Evolutionary conservation across 2,329 filamentous ascomycete genomes (phyloP).

Genomic region (Phyllosticta ampelicida): DNA sequence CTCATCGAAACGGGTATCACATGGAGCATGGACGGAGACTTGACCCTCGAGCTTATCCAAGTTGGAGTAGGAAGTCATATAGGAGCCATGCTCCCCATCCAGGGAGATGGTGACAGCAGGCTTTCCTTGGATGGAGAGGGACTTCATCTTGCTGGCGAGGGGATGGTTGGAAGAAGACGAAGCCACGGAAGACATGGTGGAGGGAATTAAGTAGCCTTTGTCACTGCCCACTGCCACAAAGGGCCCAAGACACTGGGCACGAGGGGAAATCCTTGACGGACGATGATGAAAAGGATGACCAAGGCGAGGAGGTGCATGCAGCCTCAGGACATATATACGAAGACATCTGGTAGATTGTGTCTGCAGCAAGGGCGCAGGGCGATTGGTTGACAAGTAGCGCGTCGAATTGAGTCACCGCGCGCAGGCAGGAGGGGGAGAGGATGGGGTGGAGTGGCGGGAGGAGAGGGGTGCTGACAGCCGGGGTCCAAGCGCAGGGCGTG

Average conservation of each 20-base stretch:
- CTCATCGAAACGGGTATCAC: slow-evolving; percentile 46
- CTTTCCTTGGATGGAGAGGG: slow-evolving; percentile 23
- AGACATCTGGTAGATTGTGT: neutral
- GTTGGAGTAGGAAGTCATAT: slow-evolving; percentile 43
- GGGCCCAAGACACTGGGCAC: neutral
- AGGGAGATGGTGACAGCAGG: slow-evolving; percentile 35
- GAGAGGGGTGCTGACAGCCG: neutral
- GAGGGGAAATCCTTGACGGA: neutral
- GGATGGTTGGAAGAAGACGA: neutral
- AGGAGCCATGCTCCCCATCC: slow-evolving; percentile 20
- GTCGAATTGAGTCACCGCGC: slow-evolving; percentile 9
- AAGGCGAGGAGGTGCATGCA: neutral
- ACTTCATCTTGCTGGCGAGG: slow-evolving; percentile 21
- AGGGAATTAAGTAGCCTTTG: neutral
- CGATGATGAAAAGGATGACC: neutral
- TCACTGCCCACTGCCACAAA: neutral
- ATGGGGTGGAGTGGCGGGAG: neutral
- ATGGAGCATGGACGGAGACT: slow-evolving; percentile 38
- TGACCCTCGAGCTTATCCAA: slow-evolving; percentile 47
- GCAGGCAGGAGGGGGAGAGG: neutral
- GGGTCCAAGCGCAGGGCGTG: slow-evolving; percentile 5
- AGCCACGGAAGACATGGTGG: neutral
- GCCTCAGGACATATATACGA: neutral
- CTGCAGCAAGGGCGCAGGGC: neutral
- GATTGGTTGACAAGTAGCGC: neutral